A percentile compares a stretch with the other conserved stretches of the same genome.
Evolutionary conservation across 1,284 basidiomycete species (phyloP).

Genomic region (Pseudozyma sp.): DNA sequence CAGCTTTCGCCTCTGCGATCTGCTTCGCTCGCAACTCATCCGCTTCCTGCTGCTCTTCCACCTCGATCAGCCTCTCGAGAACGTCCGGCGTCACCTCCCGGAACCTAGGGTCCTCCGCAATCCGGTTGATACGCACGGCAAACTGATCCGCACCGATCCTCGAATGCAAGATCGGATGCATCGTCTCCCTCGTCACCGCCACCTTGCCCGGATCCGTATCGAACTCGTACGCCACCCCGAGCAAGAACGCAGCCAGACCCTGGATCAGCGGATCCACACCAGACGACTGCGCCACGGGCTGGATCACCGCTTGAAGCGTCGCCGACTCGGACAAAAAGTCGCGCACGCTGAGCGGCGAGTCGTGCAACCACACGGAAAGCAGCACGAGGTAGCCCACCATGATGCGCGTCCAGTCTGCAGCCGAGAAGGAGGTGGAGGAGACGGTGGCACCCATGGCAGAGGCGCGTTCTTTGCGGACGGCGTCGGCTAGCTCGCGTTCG

Average conservation of each 20-base stretch:
- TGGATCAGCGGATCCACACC: conserved; percentile 88
- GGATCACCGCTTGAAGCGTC: conserved; percentile 81
- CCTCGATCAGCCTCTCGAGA: conserved; percentile 61
- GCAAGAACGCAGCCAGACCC: conserved; percentile 88
- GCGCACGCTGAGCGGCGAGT: conserved; percentile 85
- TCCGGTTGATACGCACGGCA: conserved; percentile 83
- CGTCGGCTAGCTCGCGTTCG: conserved; percentile 71
- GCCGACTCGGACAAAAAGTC: conserved; percentile 89
- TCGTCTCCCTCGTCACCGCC: conserved; percentile 54
- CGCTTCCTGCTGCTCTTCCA: conserved; percentile 45
- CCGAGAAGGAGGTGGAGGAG: conserved; percentile 34
- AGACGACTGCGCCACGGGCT: conserved; percentile 89
- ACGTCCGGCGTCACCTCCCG: conserved; percentile 85
- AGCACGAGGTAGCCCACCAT: conserved; percentile 86
- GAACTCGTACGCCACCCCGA: conserved; percentile 84
- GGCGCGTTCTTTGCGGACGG: conserved; percentile 60
- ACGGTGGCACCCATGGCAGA: conserved; percentile 37
- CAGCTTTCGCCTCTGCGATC: conserved; percentile 32
- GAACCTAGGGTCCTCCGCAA: conserved; percentile 92
- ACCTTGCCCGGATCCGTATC: conserved; percentile 52
- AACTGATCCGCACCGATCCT: conserved; percentile 86
- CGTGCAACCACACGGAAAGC: conserved; percentile 94
- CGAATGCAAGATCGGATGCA: conserved; percentile 80
- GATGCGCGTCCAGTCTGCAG: conserved; percentile 80
- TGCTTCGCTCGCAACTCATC: conserved; percentile 61